A percentile compares a stretch with the other conserved stretches of the same genome.
phyloP scores from a whole-genome alignment of 768 basidiomycete species.

The Suillus variegatus region DNA sequence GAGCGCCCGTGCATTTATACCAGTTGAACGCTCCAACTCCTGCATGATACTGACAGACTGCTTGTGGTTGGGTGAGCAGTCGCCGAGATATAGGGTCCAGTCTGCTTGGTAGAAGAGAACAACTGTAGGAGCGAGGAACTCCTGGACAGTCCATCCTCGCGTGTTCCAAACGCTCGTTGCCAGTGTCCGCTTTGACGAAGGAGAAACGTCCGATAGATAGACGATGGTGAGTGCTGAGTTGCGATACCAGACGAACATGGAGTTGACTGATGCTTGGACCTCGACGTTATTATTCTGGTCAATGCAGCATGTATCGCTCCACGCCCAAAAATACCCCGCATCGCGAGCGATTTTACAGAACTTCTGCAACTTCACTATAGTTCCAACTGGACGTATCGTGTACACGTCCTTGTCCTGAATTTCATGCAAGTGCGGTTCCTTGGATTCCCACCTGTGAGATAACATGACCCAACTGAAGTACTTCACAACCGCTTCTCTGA shows the following conservation, averaged over 20 bases:
- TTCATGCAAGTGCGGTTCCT: neutral
- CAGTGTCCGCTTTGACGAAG: neutral
- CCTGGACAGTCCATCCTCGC: neutral
- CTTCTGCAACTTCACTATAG: neutral
- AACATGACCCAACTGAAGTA: neutral
- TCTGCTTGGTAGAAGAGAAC: neutral
- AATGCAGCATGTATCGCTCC: neutral
- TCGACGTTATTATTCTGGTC: neutral
- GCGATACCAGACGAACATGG: neutral
- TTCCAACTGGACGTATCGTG: neutral
- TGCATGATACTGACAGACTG: neutral
- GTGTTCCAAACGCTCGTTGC: neutral
- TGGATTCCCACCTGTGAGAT: neutral
- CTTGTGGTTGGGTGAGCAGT: neutral
- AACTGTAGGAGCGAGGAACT: neutral
- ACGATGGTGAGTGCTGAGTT: neutral
- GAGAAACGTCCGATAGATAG: neutral
- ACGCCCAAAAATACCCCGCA: neutral
- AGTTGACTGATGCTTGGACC: neutral
- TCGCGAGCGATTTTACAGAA: neutral
- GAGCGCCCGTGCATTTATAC: neutral
- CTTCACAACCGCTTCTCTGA: neutral
- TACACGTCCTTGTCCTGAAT: neutral
- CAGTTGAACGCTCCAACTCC: neutral
- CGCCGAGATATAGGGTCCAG: neutral